Evolutionary conservation across 1,284 basidiomycete species (phyloP).

Genomic region (Boletellus dicymbophilus): DNA sequence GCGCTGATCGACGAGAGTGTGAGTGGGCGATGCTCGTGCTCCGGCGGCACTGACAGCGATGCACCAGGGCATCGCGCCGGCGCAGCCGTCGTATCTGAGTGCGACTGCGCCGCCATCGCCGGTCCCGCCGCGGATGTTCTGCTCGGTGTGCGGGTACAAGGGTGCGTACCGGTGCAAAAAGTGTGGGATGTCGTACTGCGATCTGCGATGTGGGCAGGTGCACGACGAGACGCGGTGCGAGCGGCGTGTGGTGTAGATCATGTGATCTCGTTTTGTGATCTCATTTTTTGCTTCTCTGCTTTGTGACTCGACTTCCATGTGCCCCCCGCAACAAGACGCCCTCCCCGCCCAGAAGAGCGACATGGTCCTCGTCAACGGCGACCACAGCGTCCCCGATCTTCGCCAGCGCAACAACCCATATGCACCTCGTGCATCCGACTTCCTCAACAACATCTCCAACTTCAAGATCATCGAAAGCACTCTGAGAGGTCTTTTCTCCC

Average conservation of each 20-base stretch:
- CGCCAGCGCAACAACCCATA: constrained; percentile 74
- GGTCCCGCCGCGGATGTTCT: constrained; percentile 56
- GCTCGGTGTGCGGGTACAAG: constrained; percentile 72
- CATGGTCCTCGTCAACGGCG: constrained; percentile 11
- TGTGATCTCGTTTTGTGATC: neutral
- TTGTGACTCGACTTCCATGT: neutral
- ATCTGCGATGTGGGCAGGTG: constrained; percentile 52
- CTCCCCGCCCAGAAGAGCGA: neutral
- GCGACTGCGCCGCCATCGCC: constrained; percentile 48
- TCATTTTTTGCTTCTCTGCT: neutral
- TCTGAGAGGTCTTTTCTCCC: constrained; percentile 66
- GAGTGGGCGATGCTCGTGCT: constrained; percentile 32
- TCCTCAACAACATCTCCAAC: constrained; percentile 89
- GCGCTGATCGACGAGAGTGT: constrained; percentile 80
- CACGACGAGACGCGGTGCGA: constrained; percentile 68
- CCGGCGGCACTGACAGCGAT: neutral
- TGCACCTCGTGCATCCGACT: constrained; percentile 87
- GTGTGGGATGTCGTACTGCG: constrained; percentile 62
- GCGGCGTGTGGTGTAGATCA: constrained; percentile 44
- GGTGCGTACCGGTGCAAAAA: constrained; percentile 61
- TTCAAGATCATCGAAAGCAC: constrained; percentile 99
- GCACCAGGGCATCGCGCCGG: constrained; percentile 56
- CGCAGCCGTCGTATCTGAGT: constrained; percentile 59
- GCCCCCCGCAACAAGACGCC: neutral
- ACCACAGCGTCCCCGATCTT: constrained; percentile 19